Percentiles rank a stretch among this genome's conserved stretches.
Conservation (phyloP, 169 alveolate species). For the Eimeria mitis region DNA sequence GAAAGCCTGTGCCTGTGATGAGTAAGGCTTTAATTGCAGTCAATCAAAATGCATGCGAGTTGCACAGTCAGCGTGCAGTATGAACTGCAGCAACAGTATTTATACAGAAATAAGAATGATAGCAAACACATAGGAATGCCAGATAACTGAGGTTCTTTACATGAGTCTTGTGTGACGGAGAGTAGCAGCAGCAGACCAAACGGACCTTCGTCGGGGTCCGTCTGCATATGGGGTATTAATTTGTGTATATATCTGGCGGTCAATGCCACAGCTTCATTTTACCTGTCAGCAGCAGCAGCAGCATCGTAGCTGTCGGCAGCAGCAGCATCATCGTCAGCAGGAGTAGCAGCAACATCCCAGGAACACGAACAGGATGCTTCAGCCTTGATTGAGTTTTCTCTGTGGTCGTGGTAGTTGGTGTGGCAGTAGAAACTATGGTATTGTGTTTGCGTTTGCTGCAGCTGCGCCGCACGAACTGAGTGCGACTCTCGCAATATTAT, state of each 20-base stretch:
- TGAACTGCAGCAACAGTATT: neutral
- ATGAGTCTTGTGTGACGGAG: too few relatives aligned
- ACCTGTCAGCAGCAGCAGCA: too few relatives aligned
- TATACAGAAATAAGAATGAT: neutral
- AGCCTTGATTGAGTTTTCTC: too few relatives aligned
- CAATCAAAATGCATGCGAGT: neutral
- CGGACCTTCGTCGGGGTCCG: neutral
- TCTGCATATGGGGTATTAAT: neutral
- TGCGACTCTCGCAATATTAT: conserved; percentile 40
- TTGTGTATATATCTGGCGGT: too few relatives aligned
- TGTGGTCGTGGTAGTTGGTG: neutral
- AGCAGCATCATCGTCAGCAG: too few relatives aligned
- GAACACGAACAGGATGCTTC: too few relatives aligned
- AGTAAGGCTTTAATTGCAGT: neutral
- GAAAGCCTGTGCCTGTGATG: conserved; percentile 29
- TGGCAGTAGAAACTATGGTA: neutral
- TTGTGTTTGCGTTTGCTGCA: neutral
- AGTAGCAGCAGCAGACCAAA: neutral
- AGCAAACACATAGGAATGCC: neutral
- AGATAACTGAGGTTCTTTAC: too few relatives aligned
- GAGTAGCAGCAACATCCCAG: too few relatives aligned
- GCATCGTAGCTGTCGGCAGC: too few relatives aligned
- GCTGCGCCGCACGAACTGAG: conserved; percentile 43
- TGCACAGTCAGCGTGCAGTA: neutral
- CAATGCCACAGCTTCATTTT: too few relatives aligned